phyloP scores from a whole-genome alignment of 2,329 filamentous ascomycete genomes.

The Xylariaceae sp. region DNA sequence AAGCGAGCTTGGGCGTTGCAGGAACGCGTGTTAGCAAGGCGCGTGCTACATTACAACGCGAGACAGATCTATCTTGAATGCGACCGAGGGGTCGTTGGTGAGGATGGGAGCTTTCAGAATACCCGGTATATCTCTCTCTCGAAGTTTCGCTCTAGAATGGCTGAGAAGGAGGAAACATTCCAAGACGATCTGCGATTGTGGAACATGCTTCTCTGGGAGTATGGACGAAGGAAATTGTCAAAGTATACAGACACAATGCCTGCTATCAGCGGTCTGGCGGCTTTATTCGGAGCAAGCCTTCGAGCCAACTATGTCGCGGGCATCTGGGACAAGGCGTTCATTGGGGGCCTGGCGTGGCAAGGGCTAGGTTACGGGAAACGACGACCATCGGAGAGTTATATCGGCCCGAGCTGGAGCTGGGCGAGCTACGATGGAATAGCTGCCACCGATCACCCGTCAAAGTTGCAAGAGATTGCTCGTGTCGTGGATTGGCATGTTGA shows the following conservation, averaged over 20 bases:
- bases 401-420: constrained; percentile 23
- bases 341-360: constrained; percentile 17
- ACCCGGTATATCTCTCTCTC: neutral
- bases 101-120: neutral
- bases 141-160: neutral
- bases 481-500: constrained; percentile 13
- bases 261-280: constrained; percentile 18
- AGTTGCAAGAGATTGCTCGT: constrained; percentile 3
- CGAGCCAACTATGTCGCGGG: constrained; percentile 16
- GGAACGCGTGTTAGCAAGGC: constrained; percentile 4
- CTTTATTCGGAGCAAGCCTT: constrained; percentile 5
- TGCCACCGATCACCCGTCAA: neutral
- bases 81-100: neutral
- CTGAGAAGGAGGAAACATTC: neutral
- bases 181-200: neutral
- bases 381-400: constrained; percentile 7
- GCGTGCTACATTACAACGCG: constrained; percentile 5
- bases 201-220: neutral
- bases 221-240: constrained; percentile 11
- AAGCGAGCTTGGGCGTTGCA: constrained; percentile 5
- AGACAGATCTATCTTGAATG: constrained; percentile 9
- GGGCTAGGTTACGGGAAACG: neutral
- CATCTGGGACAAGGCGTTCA: constrained; percentile 14
- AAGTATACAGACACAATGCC: constrained; percentile 17
- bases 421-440: constrained; percentile 15